A percentile compares a stretch with the other conserved stretches of the same genome.
These are phyloP conservation scores for Tilletiopsis washingtonensis DNA, from an alignment of 1,284 basidiomycete species.

Conservation along the genomic window DNA sequence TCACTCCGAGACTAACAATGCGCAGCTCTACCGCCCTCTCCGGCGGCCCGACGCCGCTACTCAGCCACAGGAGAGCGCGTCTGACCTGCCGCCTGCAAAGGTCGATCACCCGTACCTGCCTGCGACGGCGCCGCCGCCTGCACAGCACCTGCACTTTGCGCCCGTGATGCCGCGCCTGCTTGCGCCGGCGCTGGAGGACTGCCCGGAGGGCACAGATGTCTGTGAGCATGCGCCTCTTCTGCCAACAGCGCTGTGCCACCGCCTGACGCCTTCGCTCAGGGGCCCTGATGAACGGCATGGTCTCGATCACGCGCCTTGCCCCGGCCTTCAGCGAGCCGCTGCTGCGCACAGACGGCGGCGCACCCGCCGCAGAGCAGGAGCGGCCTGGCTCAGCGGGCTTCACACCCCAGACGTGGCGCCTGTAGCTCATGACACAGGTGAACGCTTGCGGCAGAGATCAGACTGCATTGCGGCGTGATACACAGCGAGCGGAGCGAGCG, in stretches of 20 bases:
- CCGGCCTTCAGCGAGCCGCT: slow-evolving; percentile 14
- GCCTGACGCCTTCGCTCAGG: slow-evolving; percentile 6
- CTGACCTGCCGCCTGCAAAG: too few species aligned
- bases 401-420: too few species aligned
- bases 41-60: too few species aligned
- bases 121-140: slow-evolving; percentile 18
- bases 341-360: not conserved
- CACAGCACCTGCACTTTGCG: slow-evolving; percentile 26
- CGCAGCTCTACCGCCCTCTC: slow-evolving; percentile 6
- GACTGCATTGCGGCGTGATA: too few species aligned
- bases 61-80: too few species aligned
- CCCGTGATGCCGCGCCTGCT: slow-evolving; percentile 37
- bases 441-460: too few species aligned
- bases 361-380: too few species aligned
- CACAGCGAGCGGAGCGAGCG: too few species aligned
- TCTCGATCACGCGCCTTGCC: slow-evolving; percentile 33
- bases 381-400: too few species aligned
- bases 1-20: too few species aligned
- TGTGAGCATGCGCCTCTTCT: slow-evolving; percentile 6
- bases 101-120: slow-evolving; percentile 16
- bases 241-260: too few species aligned
- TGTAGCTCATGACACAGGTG: too few species aligned
- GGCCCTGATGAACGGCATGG: slow-evolving; percentile 36
- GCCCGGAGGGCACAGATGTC: slow-evolving; percentile 30
- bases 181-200: slow-evolving; percentile 14